A percentile compares a stretch with the other conserved stretches of the same genome.
phyloP scores from a whole-genome alignment of 495 filamentous ascomycete species.

The Ramalina intermedia region DNA sequence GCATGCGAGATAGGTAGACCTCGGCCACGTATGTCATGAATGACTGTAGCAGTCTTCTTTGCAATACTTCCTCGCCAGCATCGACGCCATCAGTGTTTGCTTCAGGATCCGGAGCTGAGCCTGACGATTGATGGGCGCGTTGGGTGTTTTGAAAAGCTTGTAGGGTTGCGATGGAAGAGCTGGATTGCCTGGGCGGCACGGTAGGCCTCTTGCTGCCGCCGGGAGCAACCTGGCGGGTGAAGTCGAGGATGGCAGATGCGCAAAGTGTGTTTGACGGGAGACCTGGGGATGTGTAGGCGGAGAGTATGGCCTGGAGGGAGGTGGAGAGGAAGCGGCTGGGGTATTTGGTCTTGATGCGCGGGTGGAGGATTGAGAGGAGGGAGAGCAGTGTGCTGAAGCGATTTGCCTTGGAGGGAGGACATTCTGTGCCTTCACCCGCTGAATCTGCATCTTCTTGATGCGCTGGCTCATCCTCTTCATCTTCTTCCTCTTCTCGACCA shows the following conservation, averaged over 20 bases:
- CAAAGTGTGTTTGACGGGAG: no score
- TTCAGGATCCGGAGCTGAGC: conserved; percentile 64
- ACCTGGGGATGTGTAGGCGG: conserved; percentile 43
- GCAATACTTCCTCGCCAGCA: conserved; percentile 36
- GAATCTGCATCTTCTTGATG: conserved; percentile 27
- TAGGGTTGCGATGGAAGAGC: conserved; percentile 31
- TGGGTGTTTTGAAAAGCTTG: conserved; percentile 15
- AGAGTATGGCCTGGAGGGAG: conserved; percentile 61
- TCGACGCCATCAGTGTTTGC: conserved; percentile 33
- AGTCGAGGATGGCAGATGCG: no score
- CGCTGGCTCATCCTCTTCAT: conserved; percentile 31
- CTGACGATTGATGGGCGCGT: not conserved
- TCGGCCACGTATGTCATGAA: conserved; percentile 79
- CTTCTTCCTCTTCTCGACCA: conserved; percentile 39
- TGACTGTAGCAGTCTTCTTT: conserved; percentile 61
- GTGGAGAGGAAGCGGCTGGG: conserved; percentile 89
- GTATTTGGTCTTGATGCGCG: conserved; percentile 75
- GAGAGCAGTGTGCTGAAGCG: conserved; percentile 65
- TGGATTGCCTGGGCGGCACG: conserved; percentile 55
- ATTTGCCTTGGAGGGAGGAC: conserved; percentile 13
- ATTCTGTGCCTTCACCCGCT: conserved; percentile 7
- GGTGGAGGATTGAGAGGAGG: conserved; percentile 75
- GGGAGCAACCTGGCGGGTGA: no score
- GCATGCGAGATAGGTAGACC: conserved; percentile 48
- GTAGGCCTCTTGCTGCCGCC: conserved; percentile 52